Evolutionary conservation across 2,329 filamentous ascomycete genomes (phyloP).

Genomic region (Penicillium sp.): DNA sequence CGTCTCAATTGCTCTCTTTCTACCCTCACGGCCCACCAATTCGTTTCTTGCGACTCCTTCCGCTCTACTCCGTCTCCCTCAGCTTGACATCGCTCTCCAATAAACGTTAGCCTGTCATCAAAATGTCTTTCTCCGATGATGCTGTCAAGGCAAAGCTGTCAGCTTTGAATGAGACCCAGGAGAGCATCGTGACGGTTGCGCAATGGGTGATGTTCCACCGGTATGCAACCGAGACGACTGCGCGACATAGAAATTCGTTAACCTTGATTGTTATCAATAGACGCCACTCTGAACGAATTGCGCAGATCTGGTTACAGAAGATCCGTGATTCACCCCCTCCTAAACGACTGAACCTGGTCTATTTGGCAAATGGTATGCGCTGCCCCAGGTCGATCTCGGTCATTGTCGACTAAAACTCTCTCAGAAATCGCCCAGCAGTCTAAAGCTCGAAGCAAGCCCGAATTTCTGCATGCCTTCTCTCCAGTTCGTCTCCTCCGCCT

Average conservation of each 20-base stretch:
- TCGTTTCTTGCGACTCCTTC: no score
- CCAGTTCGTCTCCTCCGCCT: slow-evolving; percentile 48
- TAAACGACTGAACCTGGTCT: slow-evolving; percentile 85
- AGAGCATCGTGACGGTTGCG: slow-evolving; percentile 90
- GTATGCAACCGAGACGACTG: slow-evolving; percentile 46
- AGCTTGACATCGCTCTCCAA: no score
- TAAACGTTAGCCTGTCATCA: slow-evolving; percentile 37
- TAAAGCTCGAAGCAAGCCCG: slow-evolving; percentile 83
- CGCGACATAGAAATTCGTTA: slow-evolving; percentile 9
- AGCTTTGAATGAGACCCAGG: slow-evolving; percentile 92
- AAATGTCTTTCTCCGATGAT: slow-evolving; percentile 88
- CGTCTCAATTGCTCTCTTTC: no score
- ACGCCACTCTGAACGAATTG: slow-evolving; percentile 85
- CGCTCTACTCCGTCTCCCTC: no score
- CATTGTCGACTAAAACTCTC: slow-evolving; percentile 20
- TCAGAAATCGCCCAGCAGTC: slow-evolving; percentile 93
- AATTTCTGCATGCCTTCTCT: slow-evolving; percentile 87
- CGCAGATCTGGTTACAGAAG: slow-evolving; percentile 83
- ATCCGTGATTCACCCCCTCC: slow-evolving; percentile 79
- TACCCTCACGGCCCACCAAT: no score
- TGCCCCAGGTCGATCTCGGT: not conserved
- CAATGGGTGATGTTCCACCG: slow-evolving; percentile 99
- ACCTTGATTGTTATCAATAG: slow-evolving; percentile 45
- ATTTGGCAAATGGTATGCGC: slow-evolving; percentile 80
- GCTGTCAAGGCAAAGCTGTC: slow-evolving; percentile 91